phyloP scores from a whole-genome alignment of 139 green algal genomes.

The Chlamydomonas applanata region DNA sequence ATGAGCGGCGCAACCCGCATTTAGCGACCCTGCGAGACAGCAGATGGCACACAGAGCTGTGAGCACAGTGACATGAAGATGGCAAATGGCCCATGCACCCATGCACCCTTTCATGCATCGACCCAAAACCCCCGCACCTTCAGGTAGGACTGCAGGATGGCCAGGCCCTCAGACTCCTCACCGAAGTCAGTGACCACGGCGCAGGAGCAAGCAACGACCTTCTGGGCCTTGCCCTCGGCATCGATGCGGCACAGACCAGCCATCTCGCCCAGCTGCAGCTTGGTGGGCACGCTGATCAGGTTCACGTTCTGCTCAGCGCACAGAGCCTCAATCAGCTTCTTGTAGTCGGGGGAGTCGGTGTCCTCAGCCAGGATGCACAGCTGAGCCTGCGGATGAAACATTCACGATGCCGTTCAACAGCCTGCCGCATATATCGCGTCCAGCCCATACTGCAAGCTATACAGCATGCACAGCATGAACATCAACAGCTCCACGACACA shows the following conservation, averaged over 20 bases:
- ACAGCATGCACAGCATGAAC: too few species aligned
- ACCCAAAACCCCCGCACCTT: too few species aligned
- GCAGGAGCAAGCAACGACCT: constrained; percentile 95
- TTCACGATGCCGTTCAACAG: too few species aligned
- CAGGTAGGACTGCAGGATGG: constrained; percentile 93
- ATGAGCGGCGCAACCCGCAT: too few species aligned
- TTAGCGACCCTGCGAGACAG: too few species aligned
- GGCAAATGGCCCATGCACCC: too few species aligned
- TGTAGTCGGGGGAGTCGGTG: constrained; percentile 99
- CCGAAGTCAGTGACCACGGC: constrained; percentile 96
- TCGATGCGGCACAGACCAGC: constrained; percentile 96
- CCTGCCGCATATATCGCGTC: too few species aligned
- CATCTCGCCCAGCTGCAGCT: constrained; percentile 79
- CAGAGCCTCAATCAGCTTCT: constrained; percentile 98
- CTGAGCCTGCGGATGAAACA: constrained; percentile 20
- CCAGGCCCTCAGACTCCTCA: constrained; percentile 94
- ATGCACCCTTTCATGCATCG: too few species aligned
- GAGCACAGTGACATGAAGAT: too few species aligned
- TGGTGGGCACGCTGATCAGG: constrained; percentile 92
- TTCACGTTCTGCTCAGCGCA: constrained; percentile 96
- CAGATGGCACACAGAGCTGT: too few species aligned
- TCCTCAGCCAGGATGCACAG: constrained; percentile 97
- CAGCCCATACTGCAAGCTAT: too few species aligned
- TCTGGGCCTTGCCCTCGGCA: constrained; percentile 91
- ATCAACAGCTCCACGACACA: too few species aligned